These are phyloP conservation scores for Ascochyta lentis DNA, from an alignment of 2,329 filamentous ascomycete genomes.

Conservation along the genomic window DNA sequence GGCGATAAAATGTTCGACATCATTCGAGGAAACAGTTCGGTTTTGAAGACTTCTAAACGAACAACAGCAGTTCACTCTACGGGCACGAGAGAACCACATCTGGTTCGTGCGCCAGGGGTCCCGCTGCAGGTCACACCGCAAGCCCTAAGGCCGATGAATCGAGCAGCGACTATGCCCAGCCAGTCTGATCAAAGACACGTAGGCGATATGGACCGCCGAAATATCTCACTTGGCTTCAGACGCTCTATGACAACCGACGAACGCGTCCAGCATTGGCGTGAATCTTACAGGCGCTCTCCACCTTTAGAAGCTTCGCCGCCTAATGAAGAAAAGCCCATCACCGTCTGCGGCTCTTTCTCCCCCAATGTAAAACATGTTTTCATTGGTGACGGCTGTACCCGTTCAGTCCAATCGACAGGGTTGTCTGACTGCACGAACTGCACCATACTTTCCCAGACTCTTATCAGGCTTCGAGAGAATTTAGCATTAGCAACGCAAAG, in stretches of 20 bases:
- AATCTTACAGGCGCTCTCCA: conserved; percentile 1
- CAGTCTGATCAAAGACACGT: conserved; percentile 1
- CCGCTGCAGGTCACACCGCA: conserved; percentile 19
- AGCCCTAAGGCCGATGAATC: conserved; percentile 21
- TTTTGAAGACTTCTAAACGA: not conserved
- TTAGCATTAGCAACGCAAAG: conserved; percentile 5
- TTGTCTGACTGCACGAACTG: conserved; percentile 32
- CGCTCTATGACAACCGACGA: conserved; percentile 36
- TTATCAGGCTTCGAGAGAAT: conserved; percentile 33
- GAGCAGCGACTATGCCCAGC: conserved; percentile 35
- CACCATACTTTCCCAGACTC: conserved; percentile 30
- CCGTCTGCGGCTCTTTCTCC: conserved; percentile 30
- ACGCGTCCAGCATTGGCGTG: conserved; percentile 28
- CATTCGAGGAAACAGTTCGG: conserved; percentile 43
- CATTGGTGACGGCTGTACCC: conserved; percentile 11
- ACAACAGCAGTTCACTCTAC: not conserved
- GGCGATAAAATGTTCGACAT: conserved; percentile 69
- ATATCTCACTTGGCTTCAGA: conserved; percentile 26
- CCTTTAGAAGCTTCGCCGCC: not conserved
- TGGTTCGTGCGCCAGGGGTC: conserved; percentile 39
- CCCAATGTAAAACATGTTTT: conserved; percentile 25
- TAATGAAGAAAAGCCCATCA: not conserved
- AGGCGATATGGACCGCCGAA: conserved; percentile 21
- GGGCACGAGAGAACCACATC: conserved; percentile 11
- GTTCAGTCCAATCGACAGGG: not conserved